Evolutionary conservation across 2,329 filamentous ascomycete genomes (phyloP).

Genomic region (Fusarium drepaniforme): DNA sequence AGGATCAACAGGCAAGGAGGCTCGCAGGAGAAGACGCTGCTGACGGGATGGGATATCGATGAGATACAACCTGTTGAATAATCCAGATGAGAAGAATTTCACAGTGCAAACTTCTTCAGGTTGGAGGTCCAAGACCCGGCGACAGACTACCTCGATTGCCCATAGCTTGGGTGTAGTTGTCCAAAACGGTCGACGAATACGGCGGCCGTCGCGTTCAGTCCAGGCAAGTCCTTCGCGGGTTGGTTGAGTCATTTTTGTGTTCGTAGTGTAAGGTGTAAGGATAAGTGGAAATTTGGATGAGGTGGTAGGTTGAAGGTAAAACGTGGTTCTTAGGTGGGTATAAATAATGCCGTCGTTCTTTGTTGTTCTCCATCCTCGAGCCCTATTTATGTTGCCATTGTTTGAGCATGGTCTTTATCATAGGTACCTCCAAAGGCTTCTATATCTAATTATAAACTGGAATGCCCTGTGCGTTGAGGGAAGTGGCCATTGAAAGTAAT

Average conservation of each 20-base stretch:
- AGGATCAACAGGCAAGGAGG: conserved; percentile 12
- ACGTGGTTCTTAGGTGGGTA: neutral
- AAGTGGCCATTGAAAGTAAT: too few relatives aligned
- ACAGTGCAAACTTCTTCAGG: neutral
- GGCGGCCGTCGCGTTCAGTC: neutral
- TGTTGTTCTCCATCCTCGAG: neutral
- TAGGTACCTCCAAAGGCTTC: neutral
- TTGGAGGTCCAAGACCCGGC: neutral
- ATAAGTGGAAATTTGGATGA: neutral
- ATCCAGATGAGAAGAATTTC: neutral
- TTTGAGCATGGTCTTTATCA: neutral
- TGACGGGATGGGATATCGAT: neutral
- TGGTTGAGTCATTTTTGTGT: neutral
- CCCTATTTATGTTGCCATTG: neutral
- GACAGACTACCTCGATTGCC: conserved; percentile 5
- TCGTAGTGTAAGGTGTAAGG: neutral
- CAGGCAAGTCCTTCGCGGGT: neutral
- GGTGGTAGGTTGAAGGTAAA: too few relatives aligned
- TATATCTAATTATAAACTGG: neutral
- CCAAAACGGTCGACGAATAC: neutral
- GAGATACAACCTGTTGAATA: conserved; percentile 1
- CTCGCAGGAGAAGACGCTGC: neutral
- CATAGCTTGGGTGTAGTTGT: neutral
- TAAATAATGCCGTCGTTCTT: neutral
- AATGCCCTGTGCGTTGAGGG: too few relatives aligned